These are phyloP conservation scores for Cryptococcus jaspeensis DNA, from an alignment of 1,284 basidiomycete genomes.

Conservation along the genomic window DNA sequence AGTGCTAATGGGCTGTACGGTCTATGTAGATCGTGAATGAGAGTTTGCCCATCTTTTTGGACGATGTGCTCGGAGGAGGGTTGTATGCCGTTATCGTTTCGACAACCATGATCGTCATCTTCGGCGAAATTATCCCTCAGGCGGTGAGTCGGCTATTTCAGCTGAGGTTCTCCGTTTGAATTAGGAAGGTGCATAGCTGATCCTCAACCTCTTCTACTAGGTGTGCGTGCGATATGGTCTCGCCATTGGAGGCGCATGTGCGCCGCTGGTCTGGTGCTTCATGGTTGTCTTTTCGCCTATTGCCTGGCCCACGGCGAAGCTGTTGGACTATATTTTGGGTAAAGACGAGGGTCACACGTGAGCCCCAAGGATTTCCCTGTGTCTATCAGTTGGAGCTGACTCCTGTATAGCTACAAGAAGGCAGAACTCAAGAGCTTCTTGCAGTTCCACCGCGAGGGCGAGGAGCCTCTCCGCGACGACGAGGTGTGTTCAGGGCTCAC, in stretches of 20 bases:
- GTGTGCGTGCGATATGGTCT: slow-evolving; percentile 90
- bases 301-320: slow-evolving; percentile 83
- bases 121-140: slow-evolving; percentile 79
- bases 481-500: slow-evolving; percentile 44
- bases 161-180: neutral
- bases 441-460: slow-evolving; percentile 78
- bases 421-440: slow-evolving; percentile 91
- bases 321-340: slow-evolving; percentile 78
- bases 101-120: slow-evolving; percentile 73
- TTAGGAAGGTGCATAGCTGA: neutral
- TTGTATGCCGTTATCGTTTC: slow-evolving; percentile 75
- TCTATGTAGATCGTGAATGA: slow-evolving; percentile 72
- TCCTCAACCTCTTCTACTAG: slow-evolving; percentile 38
- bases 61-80: slow-evolving; percentile 82
- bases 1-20: too few relatives aligned
- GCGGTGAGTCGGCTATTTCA: slow-evolving; percentile 44
- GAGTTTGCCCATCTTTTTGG: slow-evolving; percentile 84
- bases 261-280: slow-evolving; percentile 67
- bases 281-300: slow-evolving; percentile 74
- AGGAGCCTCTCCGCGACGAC: slow-evolving; percentile 83
- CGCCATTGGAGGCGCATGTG: slow-evolving; percentile 86
- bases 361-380: slow-evolving; percentile 14
- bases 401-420: slow-evolving; percentile 75
- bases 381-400: neutral
- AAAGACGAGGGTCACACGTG: slow-evolving; percentile 59